Conservation (phyloP, 169 alveolate genomes). For the Plasmodium sp. region DNA sequence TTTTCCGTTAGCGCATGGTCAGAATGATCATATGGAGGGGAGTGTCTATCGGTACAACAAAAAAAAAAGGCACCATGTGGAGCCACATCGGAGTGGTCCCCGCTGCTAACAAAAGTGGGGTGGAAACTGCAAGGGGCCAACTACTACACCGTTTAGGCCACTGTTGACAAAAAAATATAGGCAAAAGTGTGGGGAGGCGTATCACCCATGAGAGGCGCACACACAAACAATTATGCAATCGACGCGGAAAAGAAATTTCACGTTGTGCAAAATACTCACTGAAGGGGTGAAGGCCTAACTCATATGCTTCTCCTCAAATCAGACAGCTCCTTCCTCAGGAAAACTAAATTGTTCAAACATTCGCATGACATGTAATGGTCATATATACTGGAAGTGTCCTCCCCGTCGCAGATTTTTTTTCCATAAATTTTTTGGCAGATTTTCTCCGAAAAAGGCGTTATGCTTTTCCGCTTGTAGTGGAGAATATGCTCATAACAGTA, state of each 20-base stretch:
- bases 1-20: not conserved
- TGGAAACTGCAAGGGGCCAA: not conserved
- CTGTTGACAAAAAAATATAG: not conserved
- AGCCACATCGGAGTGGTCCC: not conserved
- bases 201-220: not conserved
- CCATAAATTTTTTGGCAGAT: constrained; percentile 26
- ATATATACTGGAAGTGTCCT: constrained; percentile 12
- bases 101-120: not conserved
- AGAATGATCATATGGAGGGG: not conserved
- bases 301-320: constrained; percentile 33
- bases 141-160: not conserved
- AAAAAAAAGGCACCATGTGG: not conserved
- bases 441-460: constrained; percentile 19
- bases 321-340: constrained; percentile 26
- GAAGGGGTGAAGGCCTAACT: not conserved
- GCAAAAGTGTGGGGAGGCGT: not conserved
- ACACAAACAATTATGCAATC: not conserved
- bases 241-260: not conserved
- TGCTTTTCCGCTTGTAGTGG: constrained; percentile 29
- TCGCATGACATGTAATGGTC: constrained; percentile 69
- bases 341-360: constrained; percentile 40
- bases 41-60: not conserved
- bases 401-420: not conserved
- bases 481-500: constrained; percentile 53
- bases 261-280: not conserved